These are phyloP conservation scores for Solidago caesia DNA, from an alignment of 129 eudicot species.

Conservation along the genomic window DNA sequence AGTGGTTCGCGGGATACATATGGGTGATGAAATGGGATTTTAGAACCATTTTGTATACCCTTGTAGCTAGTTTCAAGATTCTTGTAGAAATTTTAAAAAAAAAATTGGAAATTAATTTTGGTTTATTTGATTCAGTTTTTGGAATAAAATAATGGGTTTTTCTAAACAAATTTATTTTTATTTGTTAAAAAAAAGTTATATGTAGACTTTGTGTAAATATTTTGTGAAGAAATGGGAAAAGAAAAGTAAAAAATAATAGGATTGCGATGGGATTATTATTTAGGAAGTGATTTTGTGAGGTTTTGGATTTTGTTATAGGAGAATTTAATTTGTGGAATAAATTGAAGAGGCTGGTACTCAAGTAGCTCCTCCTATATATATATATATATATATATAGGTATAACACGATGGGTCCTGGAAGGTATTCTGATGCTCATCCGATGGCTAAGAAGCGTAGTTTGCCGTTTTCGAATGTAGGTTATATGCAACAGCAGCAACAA, in stretches of 20 bases:
- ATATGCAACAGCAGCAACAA: conserved; percentile 37
- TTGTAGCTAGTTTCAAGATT: conserved; percentile 1
- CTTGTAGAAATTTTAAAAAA: conserved; percentile 4
- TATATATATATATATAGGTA: too few relatives aligned
- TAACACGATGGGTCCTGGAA: conserved; percentile 42
- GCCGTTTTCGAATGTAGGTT: conserved; percentile 43
- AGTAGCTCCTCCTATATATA: conserved; percentile 60
- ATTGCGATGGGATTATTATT: conserved; percentile 8
- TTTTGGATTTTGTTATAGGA: not conserved
- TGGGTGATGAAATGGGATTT: conserved; percentile 94
- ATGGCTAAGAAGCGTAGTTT: conserved; percentile 69
- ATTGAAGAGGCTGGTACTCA: conserved; percentile 88
- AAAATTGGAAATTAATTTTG: not conserved
- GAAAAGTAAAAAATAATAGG: not conserved
- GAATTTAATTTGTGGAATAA: not conserved
- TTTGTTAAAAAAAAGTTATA: too few relatives aligned
- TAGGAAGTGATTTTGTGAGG: conserved; percentile 17
- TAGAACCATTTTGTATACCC: not conserved
- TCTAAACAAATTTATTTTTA: too few relatives aligned
- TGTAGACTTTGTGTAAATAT: not conserved
- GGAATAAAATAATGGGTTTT: too few relatives aligned
- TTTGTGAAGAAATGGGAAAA: not conserved
- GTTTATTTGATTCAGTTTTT: not conserved
- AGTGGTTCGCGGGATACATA: conserved; percentile 80
- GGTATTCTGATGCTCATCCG: conserved; percentile 43